Percentiles rank a stretch among this genome's conserved stretches.
Conservation (phyloP, 805 yeast genomes). For the Saccharomycopsis fermentans region DNA sequence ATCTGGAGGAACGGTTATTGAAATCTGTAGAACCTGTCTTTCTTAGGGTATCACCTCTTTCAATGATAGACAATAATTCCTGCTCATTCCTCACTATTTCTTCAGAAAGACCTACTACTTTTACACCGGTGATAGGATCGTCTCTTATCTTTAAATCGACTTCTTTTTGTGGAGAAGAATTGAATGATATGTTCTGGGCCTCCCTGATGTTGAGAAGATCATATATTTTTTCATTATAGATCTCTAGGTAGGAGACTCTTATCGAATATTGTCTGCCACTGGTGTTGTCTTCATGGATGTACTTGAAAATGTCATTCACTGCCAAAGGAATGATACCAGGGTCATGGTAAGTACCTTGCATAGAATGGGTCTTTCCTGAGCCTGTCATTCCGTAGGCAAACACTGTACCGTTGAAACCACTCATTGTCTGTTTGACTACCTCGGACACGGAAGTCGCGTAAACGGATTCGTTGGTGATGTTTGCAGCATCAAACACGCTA, state of each 20-base stretch:
- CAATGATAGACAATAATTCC: slow-evolving; percentile 52
- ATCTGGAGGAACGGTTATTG: slow-evolving; percentile 78
- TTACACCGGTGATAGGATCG: slow-evolving; percentile 60
- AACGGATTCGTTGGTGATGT: slow-evolving; percentile 43
- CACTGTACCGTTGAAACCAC: slow-evolving; percentile 79
- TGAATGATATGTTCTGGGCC: neutral
- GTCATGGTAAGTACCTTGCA: slow-evolving; percentile 58
- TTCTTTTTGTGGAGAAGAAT: slow-evolving; percentile 8
- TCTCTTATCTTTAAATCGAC: slow-evolving; percentile 71
- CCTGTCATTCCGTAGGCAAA: slow-evolving; percentile 96
- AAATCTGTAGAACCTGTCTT: slow-evolving; percentile 84
- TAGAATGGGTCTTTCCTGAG: slow-evolving; percentile 80
- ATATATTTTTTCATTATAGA: slow-evolving; percentile 77
- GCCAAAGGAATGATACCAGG: slow-evolving; percentile 69
- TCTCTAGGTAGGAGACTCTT: slow-evolving; percentile 67
- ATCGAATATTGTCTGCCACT: slow-evolving; percentile 33
- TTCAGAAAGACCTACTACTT: slow-evolving; percentile 64
- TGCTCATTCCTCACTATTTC: slow-evolving; percentile 44
- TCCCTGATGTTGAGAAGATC: slow-evolving; percentile 42
- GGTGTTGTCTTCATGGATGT: slow-evolving; percentile 25
- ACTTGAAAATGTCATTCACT: slow-evolving; percentile 47
- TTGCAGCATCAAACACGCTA: slow-evolving; percentile 55
- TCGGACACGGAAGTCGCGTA: slow-evolving; percentile 47
- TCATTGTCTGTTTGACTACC: slow-evolving; percentile 44
- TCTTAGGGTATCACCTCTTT: slow-evolving; percentile 62